Base-by-base conservation (phyloP, 192 early-diverging fungal species). In the Rhizophagus clarus region DNA sequence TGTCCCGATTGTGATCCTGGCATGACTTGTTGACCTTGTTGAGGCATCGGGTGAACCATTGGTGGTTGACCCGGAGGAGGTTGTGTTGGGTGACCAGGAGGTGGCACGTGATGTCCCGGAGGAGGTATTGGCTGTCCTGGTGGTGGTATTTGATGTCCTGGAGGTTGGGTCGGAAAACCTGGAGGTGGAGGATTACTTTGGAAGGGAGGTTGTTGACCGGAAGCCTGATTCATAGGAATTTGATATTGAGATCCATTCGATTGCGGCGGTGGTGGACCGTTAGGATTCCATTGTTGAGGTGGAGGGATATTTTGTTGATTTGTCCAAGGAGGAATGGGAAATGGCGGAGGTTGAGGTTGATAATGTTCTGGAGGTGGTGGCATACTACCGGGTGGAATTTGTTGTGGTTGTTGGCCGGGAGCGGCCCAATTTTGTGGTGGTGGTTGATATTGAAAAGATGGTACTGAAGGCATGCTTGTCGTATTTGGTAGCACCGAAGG, bases 271-370 rank as follows among this genome's bases (percentile, higher is more conserved):
- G 67, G 73, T 37, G 56, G 73, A 22, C 32, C 56, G 34, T 75
- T 75, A 32, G 73, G 56, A 77, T 77, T 77, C 75, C 75, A 77
- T 66, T n/a, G 34, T 15, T 15, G 61, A 61, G 73, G 73, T 47
- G 47, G 73, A 2, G n/a, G 61, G 47, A 64, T 20, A 47, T 24
- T 24, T 66, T 64, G 75, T 61, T 64, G 60, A 37, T 24, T 24
- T 45, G 63, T 66, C 60, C 75, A 77, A 6, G 32, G 47, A 15
- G 20, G n/a, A 5, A 22, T 24, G 5, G 61, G 62, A 77, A 77
- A 77, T 66, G 24, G 75, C 49, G 61, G 32, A 45, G 68, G 42
- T 12, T 40, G 32, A 22, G 29, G 67, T 4, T 40, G 34, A n/a
- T 70, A 40, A 37, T 70, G 68, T 29, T 31, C 45, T 56, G 28